Evolutionary conservation across 345 rosid species (phyloP), one percentile per base, ranked within the genome.

Genomic region (Erodium maritimum): DNA sequence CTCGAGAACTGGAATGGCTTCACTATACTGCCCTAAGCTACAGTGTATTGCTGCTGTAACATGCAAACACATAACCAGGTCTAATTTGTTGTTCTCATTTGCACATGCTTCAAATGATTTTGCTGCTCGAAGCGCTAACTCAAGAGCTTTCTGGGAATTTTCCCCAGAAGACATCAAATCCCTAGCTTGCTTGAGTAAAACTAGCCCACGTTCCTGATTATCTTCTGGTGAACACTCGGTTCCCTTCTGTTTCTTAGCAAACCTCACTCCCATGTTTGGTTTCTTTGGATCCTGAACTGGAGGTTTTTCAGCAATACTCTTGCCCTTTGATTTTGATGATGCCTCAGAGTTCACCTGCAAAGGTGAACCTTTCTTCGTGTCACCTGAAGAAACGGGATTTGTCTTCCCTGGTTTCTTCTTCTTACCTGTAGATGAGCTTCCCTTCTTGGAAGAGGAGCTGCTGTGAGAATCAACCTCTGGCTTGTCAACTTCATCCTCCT

Each of bases 21-120:
- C 95, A 51, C 24, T 76, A 54, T 85, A 85, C 67, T 74, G 78
- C 45, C 90, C 90, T 68, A 87, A 61, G 74, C 82, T 79, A 71
- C 95, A 91, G 66, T 91, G 68, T 46, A 91, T 73, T 60, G 97
- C 83, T n/a, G 96, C 90, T 23, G 77, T 71, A 61, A 91, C 88
- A 70, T 88, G 97, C 68, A 91, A 71, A 64, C 87, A 86, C 97
- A 88, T 88, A 45, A 86, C 81, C 60, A 77, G 67, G 22, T 91
- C 98, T 51, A 91, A 73, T 73, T 73, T 76, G n/a, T 85, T 80
- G 11, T 73, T 81, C 60, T 85, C 91, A 37, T 79, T 72, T 24
- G 87, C 60, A 21, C 85, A 69, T 56, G 66, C 67, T 73, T 88
- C 98, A 48, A 86, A 82, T 25, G 88, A 75, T 69, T 86, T 84